Conservation (phyloP, 176 grass and related monocot species). For the Bothriochloa decipiens region DNA sequence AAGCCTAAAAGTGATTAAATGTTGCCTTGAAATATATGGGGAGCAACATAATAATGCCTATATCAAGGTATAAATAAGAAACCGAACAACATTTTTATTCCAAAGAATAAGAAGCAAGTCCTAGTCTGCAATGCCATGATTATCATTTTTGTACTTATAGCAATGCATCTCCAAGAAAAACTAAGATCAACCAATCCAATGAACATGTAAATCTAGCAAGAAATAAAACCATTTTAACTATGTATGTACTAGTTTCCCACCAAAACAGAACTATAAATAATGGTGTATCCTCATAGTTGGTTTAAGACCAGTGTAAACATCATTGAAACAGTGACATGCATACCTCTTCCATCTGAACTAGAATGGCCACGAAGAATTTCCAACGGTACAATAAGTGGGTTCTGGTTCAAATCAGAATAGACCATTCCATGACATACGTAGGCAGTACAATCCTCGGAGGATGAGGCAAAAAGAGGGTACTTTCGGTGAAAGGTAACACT, state of each 20-base stretch:
- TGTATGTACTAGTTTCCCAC: background rate
- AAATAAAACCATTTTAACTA: background rate
- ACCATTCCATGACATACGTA: slow-evolving; percentile 96
- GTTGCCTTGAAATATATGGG: background rate
- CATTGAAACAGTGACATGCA: slow-evolving; percentile 12
- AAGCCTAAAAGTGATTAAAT: slow-evolving; percentile 14
- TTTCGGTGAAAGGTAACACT: slow-evolving; percentile 75
- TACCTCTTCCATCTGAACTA: slow-evolving; percentile 83
- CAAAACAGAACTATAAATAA: background rate
- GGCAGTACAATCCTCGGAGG: slow-evolving; percentile 81
- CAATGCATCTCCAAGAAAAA: background rate
- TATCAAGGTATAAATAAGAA: background rate
- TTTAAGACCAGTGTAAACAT: slow-evolving; percentile 9
- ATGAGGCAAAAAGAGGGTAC: slow-evolving; percentile 92
- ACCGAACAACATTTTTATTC: background rate
- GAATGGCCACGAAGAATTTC: slow-evolving; percentile 88
- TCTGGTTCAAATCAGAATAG: slow-evolving; percentile 95
- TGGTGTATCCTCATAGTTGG: background rate
- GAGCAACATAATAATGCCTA: background rate
- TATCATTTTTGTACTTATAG: background rate
- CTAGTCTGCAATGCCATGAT: background rate
- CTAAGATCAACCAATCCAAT: background rate
- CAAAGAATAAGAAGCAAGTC: background rate
- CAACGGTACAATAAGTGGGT: slow-evolving; percentile 94
- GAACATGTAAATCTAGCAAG: background rate